Percentiles rank a stretch among this genome's conserved stretches.
Conservation (phyloP, 164 flowering plant genomes). For the Liquidambar formosana region DNA sequence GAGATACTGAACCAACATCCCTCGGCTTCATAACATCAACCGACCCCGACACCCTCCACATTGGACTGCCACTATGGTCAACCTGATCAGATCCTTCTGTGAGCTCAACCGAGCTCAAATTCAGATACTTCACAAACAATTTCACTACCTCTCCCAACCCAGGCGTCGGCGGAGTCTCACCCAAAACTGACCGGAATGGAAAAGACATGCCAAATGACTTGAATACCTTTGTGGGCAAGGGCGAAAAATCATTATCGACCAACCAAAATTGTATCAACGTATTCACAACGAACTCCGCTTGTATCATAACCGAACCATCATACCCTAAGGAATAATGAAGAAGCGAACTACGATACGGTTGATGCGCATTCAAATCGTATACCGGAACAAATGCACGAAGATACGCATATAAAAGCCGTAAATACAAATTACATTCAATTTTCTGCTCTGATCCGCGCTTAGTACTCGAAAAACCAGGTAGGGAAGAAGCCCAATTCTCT, state of each 20-base stretch:
- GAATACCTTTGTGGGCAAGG: slow-evolving; percentile 43
- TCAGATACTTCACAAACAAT: slow-evolving; percentile 68
- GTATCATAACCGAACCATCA: slow-evolving; percentile 39
- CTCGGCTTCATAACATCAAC: slow-evolving; percentile 32
- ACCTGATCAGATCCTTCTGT: slow-evolving; percentile 26
- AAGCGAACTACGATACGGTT: slow-evolving; percentile 67
- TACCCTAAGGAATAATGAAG: slow-evolving; percentile 48
- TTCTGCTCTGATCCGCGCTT: slow-evolving; percentile 38
- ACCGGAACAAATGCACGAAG: slow-evolving; percentile 61
- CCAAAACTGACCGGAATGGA: slow-evolving; percentile 48
- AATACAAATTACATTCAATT: slow-evolving; percentile 46
- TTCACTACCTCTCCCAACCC: slow-evolving; percentile 73
- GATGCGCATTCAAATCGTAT: slow-evolving; percentile 41
- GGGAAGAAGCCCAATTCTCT: slow-evolving; percentile 70
- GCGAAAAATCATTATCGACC: slow-evolving; percentile 85
- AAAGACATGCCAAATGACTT: slow-evolving; percentile 52
- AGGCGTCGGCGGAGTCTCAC: slow-evolving; percentile 65
- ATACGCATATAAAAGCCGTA: slow-evolving; percentile 67
- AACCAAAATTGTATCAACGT: slow-evolving; percentile 70
- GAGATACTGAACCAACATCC: slow-evolving; percentile 20
- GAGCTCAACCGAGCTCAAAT: slow-evolving; percentile 30
- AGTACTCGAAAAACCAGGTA: slow-evolving; percentile 44
- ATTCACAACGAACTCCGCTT: slow-evolving; percentile 69
- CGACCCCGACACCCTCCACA: slow-evolving; percentile 28
- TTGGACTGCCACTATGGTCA: slow-evolving; percentile 36